A percentile compares a stretch with the other conserved stretches of the same genome.
phyloP scores from a whole-genome alignment of 2,329 filamentous ascomycete species.

The Huntiella abstrusa region DNA sequence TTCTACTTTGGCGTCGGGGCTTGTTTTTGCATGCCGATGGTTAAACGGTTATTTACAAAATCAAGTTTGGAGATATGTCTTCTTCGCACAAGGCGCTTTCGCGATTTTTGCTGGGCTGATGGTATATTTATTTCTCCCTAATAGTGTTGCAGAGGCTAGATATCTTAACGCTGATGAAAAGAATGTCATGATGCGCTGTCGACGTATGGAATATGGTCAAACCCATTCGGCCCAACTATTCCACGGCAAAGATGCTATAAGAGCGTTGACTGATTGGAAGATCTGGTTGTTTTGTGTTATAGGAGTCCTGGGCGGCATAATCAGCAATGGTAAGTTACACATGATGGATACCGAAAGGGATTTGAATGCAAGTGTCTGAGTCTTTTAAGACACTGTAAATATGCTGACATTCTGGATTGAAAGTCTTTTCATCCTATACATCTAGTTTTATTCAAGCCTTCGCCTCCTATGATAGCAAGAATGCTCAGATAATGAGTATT shows the following conservation, averaged over 20 bases:
- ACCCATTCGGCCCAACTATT: neutral
- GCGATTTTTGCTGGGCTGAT: no score
- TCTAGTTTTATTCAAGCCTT: neutral
- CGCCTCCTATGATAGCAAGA: neutral
- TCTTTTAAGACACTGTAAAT: neutral
- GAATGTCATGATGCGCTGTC: neutral
- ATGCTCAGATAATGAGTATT: neutral
- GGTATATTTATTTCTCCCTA: neutral
- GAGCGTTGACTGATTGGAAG: neutral
- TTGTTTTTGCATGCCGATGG: neutral
- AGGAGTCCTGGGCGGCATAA: neutral
- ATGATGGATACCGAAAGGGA: no score
- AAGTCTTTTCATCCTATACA: neutral
- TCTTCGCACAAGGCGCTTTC: neutral
- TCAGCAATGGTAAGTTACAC: neutral
- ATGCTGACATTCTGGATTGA: neutral
- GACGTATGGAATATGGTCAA: slow-evolving; percentile 1
- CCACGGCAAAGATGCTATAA: neutral
- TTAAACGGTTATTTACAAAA: neutral
- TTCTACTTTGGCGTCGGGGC: neutral
- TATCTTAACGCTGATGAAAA: neutral
- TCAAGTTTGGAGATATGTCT: neutral
- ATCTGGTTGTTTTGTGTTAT: slow-evolving; percentile 1
- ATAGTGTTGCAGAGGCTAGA: neutral
- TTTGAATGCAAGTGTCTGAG: neutral